phyloP scores from a whole-genome alignment of 176 grass and related monocot genomes.

The Aegilops longissima region DNA sequence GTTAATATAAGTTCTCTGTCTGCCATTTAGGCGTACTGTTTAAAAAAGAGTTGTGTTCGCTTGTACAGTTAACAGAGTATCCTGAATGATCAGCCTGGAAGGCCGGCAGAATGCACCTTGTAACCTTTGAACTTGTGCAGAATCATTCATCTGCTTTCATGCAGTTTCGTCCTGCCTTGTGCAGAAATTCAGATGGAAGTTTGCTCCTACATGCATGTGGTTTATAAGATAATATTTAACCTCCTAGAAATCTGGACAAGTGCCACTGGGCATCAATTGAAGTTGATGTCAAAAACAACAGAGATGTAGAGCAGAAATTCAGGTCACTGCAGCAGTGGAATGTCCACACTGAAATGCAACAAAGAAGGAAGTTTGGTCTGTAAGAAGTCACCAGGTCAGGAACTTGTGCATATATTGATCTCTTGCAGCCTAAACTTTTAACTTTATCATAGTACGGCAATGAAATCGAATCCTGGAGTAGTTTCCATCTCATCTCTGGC shows the following conservation, averaged over 20 bases:
- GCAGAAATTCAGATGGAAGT: too few relatives aligned
- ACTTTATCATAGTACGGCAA: not conserved
- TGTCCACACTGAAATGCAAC: not conserved
- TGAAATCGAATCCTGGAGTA: not conserved
- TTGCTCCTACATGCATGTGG: too few relatives aligned
- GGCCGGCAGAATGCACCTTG: not conserved
- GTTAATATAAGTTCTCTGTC: too few relatives aligned
- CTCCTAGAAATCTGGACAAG: not conserved
- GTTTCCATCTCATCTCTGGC: not conserved
- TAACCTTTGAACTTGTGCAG: not conserved
- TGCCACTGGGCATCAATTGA: not conserved
- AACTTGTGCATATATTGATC: not conserved
- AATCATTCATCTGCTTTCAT: not conserved
- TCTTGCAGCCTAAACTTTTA: not conserved
- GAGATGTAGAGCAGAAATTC: not conserved
- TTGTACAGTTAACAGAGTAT: not conserved
- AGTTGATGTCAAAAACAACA: not conserved
- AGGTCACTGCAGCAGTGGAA: not conserved
- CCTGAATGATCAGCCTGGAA: not conserved
- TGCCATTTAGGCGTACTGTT: not conserved
- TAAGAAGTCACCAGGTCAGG: not conserved
- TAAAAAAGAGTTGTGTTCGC: not conserved
- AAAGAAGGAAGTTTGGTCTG: not conserved
- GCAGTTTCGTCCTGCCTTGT: too few relatives aligned
- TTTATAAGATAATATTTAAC: not conserved